Evolutionary conservation across 495 filamentous ascomycete genomes (phyloP).

Genomic region (Rhizodiscina lignyota): DNA sequence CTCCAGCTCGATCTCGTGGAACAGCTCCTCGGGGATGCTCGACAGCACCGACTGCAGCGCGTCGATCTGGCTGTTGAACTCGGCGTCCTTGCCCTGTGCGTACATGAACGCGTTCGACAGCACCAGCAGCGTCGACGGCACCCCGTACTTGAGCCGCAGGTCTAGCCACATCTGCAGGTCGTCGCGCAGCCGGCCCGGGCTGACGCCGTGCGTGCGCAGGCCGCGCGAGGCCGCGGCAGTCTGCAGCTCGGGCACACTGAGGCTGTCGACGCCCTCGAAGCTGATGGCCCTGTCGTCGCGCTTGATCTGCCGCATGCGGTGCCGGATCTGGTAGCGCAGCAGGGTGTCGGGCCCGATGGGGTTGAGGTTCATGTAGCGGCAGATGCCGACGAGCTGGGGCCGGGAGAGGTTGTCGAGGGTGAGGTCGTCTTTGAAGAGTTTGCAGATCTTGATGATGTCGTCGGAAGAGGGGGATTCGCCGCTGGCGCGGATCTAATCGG

Average conservation of each 20-base stretch:
- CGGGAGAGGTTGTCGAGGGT: constrained; percentile 94
- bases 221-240: constrained; percentile 79
- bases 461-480: constrained; percentile 74
- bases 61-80: constrained; percentile 82
- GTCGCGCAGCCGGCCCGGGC: constrained; percentile 70
- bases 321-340: constrained; percentile 93
- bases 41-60: constrained; percentile 82
- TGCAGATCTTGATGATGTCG: constrained; percentile 97
- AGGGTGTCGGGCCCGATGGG: constrained; percentile 92
- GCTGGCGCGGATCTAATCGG: constrained; percentile 66
- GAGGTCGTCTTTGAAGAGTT: constrained; percentile 96
- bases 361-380: constrained; percentile 95
- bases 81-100: constrained; percentile 69
- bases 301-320: constrained; percentile 99
- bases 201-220: constrained; percentile 81
- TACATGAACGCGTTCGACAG: constrained; percentile 97
- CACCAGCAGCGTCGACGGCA: constrained; percentile 88
- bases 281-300: constrained; percentile 88
- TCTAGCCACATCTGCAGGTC: constrained; percentile 93
- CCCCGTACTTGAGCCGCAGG: constrained; percentile 76
- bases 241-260: constrained; percentile 88
- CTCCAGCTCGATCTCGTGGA: constrained; percentile 98
- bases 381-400: constrained; percentile 92
- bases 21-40: constrained; percentile 92
- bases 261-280: constrained; percentile 83